Base-by-base conservation (phyloP, 768 basidiomycete species). In the Postia placenta region DNA sequence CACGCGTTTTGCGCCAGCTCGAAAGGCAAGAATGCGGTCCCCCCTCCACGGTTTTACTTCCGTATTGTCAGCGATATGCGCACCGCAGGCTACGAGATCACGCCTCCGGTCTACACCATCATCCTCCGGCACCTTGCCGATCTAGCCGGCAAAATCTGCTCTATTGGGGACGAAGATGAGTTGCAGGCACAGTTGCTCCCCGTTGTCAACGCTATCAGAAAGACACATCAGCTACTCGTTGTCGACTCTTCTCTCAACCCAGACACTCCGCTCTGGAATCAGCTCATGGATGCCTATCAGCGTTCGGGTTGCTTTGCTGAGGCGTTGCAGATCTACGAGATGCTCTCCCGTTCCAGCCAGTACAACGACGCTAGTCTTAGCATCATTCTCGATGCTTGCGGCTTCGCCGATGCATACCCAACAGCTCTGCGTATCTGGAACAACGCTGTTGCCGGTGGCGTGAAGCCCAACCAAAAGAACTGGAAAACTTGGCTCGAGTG, bases 401-500 rank as follows among this genome's bases (percentile, higher is more conserved):
- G 85, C 1, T 79, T 72, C 55, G 74, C 81, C 6, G 68, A 72
- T 3, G 72, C 79, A 11, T 63, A 71, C 54, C 67, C 67, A 19
- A 67, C 76, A 15, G 88, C 82, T 0, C 69, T 68, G 45, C 70
- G 74, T 38, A 76, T 88, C 28, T 77, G 79, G 67, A 53, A 61
- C 25, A 79, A 76, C 59, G 70, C 85, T 42, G 64, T 64, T 24
- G 70, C 65, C 45, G 70, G 70, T 40, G 72, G 69, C 20, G 87
- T 76, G 61, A 59, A 53, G 30, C 69, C 87, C 47, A 83, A 85
- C 60, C 57, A 71, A 52, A 76, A 79, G 45, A 85, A 87, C 59
- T 92, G 91, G 88, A 81, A 87, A 50, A 74, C 81, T 0, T 90
- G 83, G 73, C 63, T 96, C 17, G 92, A 96, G 65, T 90, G 86